Percentiles rank a stretch among this genome's conserved stretches.
These are phyloP conservation scores for Populus ilicifolia DNA, from an alignment of 345 rosid genomes.

Conservation along the genomic window DNA sequence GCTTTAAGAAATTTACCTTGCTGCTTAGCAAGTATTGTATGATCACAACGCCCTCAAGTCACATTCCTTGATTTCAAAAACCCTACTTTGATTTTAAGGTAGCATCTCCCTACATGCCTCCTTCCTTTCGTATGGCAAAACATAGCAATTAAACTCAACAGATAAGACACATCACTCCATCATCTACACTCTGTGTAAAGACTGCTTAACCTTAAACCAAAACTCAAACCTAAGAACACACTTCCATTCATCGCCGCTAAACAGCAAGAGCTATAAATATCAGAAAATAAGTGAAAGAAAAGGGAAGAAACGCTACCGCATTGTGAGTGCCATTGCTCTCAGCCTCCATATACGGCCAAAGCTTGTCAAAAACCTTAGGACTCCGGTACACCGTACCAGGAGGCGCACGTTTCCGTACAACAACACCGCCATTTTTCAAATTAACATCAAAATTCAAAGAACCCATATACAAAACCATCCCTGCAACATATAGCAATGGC, in stretches of 20 bases:
- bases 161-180: neutral
- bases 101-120: neutral
- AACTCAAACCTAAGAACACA: neutral
- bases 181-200: neutral
- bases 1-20: neutral
- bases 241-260: neutral
- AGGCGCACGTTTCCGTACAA: slow-evolving; percentile 51
- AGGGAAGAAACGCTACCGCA: slow-evolving; percentile 44
- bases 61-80: neutral
- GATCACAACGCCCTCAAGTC: neutral
- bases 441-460: slow-evolving; percentile 62
- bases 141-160: neutral
- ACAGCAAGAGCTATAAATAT: neutral
- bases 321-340: slow-evolving; percentile 50
- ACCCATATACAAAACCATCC: slow-evolving; percentile 89
- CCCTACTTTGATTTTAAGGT: neutral
- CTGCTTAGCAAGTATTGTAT: neutral
- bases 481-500: slow-evolving; percentile 75
- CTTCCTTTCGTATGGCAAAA: neutral
- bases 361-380: slow-evolving; percentile 72
- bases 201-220: neutral
- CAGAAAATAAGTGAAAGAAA: neutral
- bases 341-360: slow-evolving; percentile 85
- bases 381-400: slow-evolving; percentile 83
- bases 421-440: slow-evolving; percentile 51